phyloP scores from a whole-genome alignment of 148 eudicot genomes.

The Chenopodium berlandieri region DNA sequence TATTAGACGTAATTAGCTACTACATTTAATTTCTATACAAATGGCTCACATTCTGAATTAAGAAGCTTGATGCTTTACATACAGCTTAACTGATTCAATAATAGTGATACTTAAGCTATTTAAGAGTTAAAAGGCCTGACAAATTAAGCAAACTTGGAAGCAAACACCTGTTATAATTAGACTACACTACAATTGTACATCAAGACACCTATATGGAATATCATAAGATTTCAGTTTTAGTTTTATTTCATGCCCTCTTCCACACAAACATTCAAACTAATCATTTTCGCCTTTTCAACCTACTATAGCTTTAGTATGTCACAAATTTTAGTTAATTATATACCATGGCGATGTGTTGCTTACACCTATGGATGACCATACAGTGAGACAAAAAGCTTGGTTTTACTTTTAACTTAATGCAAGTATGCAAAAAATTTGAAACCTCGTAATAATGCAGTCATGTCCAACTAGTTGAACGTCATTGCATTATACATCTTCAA shows the following conservation, averaged over 20 bases:
- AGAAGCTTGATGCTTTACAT: too few species aligned
- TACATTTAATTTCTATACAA: background rate
- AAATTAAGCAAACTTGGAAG: too few species aligned
- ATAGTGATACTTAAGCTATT: background rate
- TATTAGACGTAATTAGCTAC: conserved; percentile 2
- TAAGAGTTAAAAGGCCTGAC: background rate
- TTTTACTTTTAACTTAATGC: too few species aligned
- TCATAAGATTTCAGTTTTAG: background rate
- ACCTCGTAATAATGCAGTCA: background rate
- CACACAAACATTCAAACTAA: background rate
- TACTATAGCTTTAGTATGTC: background rate
- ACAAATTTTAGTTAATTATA: background rate
- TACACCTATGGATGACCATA: too few species aligned
- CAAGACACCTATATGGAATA: background rate
- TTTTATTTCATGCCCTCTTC: background rate
- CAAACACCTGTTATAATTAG: background rate
- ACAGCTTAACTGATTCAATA: too few species aligned
- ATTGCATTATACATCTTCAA: background rate
- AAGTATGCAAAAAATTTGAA: too few species aligned
- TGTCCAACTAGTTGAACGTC: background rate
- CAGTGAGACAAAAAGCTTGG: too few species aligned
- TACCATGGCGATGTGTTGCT: background rate
- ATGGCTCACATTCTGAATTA: too few species aligned
- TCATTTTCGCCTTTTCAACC: background rate
- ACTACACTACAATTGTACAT: background rate